Percentiles rank a stretch among this genome's conserved stretches.
These are phyloP conservation scores for Epichloe sibirici DNA, from an alignment of 2,329 filamentous ascomycete species.

Conservation along the genomic window DNA sequence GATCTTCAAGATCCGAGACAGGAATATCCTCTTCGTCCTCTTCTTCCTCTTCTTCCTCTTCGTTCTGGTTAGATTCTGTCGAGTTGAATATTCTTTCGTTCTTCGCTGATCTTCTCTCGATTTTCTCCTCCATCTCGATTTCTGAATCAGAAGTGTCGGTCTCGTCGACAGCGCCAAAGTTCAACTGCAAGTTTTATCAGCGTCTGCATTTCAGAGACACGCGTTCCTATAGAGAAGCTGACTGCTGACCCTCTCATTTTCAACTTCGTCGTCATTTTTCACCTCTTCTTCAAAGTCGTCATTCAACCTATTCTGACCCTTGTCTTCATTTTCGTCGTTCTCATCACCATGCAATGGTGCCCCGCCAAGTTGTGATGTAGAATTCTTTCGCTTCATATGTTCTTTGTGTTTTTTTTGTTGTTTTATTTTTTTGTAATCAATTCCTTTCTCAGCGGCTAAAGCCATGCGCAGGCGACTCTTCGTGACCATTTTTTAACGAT, in stretches of 20 bases:
- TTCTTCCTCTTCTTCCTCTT: slow-evolving; percentile 40
- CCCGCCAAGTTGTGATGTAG: slow-evolving; percentile 11
- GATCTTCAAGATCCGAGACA: slow-evolving; percentile 72
- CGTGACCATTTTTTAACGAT: slow-evolving; percentile 23
- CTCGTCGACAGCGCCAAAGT: slow-evolving; percentile 46
- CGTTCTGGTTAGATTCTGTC: slow-evolving; percentile 16
- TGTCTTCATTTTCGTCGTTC: background rate
- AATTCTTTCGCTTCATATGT: slow-evolving; percentile 27
- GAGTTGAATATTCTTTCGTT: slow-evolving; percentile 10
- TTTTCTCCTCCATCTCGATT: slow-evolving; percentile 65
- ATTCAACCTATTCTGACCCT: slow-evolving; percentile 6
- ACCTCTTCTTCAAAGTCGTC: slow-evolving; percentile 23
- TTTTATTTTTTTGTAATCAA: slow-evolving; percentile 40
- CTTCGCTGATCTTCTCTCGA: slow-evolving; percentile 21
- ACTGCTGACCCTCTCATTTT: slow-evolving; percentile 18
- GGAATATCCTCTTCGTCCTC: slow-evolving; percentile 81
- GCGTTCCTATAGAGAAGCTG: background rate
- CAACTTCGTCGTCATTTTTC: slow-evolving; percentile 22
- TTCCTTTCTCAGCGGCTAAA: slow-evolving; percentile 41
- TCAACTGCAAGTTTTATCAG: slow-evolving; percentile 25
- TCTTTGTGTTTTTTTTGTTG: slow-evolving; percentile 36
- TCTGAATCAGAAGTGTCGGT: slow-evolving; percentile 56
- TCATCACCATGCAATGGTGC: slow-evolving; percentile 3
- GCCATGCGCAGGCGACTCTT: slow-evolving; percentile 42
- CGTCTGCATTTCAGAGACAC: background rate